A percentile compares a stretch with the other conserved stretches of the same genome.
Evolutionary conservation across 441 rosid species (phyloP).

Genomic region (Populus hybrid): DNA sequence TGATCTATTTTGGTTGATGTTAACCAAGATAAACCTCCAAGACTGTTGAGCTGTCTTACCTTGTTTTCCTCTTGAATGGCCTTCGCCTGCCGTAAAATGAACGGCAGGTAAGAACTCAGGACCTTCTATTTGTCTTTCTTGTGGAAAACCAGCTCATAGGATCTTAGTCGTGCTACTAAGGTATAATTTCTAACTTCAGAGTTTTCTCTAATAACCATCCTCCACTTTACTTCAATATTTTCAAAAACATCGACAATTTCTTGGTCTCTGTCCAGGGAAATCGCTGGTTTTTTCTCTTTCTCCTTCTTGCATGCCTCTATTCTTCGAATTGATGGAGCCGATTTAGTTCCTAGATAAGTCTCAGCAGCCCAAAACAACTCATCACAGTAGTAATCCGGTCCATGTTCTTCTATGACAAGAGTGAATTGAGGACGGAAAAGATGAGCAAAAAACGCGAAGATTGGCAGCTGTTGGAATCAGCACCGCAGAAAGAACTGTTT

Average conservation of each 20-base stretch:
- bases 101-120: background rate
- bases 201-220: background rate
- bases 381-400: background rate
- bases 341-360: background rate
- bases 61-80: background rate
- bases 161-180: background rate
- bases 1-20: background rate
- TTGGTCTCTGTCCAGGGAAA: background rate
- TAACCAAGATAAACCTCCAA: background rate
- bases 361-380: background rate
- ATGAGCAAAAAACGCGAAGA: background rate
- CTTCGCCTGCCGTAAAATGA: background rate
- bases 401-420: slow-evolving; percentile 1
- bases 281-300: background rate
- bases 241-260: background rate
- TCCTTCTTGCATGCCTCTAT: background rate
- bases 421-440: background rate
- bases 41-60: background rate
- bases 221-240: slow-evolving; percentile 6
- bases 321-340: background rate
- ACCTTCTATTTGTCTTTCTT: slow-evolving; percentile 11
- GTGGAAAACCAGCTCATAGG: background rate
- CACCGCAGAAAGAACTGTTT: background rate
- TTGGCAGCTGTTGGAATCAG: background rate
- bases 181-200: background rate